Base-by-base conservation (phyloP, 78 protist species). In the Speleostelium caveatum region DNA sequence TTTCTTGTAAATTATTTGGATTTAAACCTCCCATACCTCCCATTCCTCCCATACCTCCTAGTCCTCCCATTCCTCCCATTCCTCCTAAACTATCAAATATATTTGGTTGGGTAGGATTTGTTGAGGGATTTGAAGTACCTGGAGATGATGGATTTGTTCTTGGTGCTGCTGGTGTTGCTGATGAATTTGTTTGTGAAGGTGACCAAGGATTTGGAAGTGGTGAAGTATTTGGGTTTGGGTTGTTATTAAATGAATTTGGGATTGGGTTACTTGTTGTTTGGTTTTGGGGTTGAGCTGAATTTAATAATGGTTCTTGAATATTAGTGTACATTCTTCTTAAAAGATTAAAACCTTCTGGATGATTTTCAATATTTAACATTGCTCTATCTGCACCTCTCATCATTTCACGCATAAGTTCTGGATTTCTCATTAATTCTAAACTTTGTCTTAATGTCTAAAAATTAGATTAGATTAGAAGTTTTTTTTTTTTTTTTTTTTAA, bases 361-460 rank as follows among this genome's bases (percentile, higher is more conserved):
- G 94, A 35, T 73, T 73, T 73, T 96, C 97, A 22, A 97, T 75
- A 73, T 97, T 95, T 60, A 91, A 58, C 96, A 97, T 94, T 16
- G 97, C 97, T 24, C 96, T 90, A 42, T 97, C 98, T 0, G 87
- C 72, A 35, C 68, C 76, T 35, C 98, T 76, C 97, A 95, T 94
- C 97, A 95, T 83, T 86, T 97, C 98, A 17, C 95, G 55, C 97
- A 96, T 96, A 19, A 95, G 71, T 59, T 92, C 89, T 61, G 98
- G 98, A 42, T 96, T 96, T 38, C 96, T 75, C 67, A 94, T 87
- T 95, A 94, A 86, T 55, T 94, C 96, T 24, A 96, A 49, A 38
- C 94, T 36, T 75, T 95, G 96, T 22, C 97, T 75, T 10, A 96
- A 63, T 75, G 63, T 28, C 60, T 78, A 42, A 22, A 42, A 68